Conservation (phyloP, 1,284 basidiomycete species). For the Phellopilus nigrolimitatus region DNA sequence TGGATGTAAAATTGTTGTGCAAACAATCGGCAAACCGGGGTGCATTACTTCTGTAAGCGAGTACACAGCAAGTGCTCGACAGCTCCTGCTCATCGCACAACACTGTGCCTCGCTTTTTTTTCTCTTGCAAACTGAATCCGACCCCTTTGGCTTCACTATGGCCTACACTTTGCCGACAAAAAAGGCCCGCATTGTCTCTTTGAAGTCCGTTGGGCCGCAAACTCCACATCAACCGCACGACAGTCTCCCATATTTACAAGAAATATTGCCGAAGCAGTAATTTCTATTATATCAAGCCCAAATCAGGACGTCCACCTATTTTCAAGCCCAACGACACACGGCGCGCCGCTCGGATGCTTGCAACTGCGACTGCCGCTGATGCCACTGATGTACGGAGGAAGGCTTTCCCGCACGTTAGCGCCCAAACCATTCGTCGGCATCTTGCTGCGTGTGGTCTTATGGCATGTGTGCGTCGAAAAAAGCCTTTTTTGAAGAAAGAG, state of each 20-base stretch:
- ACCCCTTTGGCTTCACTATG: conserved; percentile 7
- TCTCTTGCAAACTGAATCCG: background rate
- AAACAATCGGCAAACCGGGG: background rate
- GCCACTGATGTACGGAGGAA: conserved; percentile 15
- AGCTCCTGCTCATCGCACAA: too few species aligned
- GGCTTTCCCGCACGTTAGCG: conserved; percentile 8
- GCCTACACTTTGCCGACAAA: conserved; percentile 12
- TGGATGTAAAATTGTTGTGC: background rate
- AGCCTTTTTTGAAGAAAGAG: conserved; percentile 16
- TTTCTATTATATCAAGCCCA: conserved; percentile 11
- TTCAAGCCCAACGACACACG: conserved; percentile 1
- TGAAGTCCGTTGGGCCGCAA: too few species aligned
- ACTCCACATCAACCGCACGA: conserved; percentile 6
- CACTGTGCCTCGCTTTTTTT: background rate
- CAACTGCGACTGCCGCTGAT: conserved; percentile 2
- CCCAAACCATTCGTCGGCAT: conserved; percentile 6
- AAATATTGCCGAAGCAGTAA: conserved; percentile 3
- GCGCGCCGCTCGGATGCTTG: conserved; percentile 3
- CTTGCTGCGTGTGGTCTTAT: conserved; percentile 15
- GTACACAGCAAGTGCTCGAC: too few species aligned
- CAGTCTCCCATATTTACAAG: conserved; percentile 1
- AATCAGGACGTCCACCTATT: conserved; percentile 8
- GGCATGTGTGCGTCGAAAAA: conserved; percentile 6
- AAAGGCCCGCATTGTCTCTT: conserved; percentile 14
- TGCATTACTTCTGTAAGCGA: background rate